Evolutionary conservation across 257 asterid genomes (phyloP).

Genomic region (Solanum microdontum): DNA sequence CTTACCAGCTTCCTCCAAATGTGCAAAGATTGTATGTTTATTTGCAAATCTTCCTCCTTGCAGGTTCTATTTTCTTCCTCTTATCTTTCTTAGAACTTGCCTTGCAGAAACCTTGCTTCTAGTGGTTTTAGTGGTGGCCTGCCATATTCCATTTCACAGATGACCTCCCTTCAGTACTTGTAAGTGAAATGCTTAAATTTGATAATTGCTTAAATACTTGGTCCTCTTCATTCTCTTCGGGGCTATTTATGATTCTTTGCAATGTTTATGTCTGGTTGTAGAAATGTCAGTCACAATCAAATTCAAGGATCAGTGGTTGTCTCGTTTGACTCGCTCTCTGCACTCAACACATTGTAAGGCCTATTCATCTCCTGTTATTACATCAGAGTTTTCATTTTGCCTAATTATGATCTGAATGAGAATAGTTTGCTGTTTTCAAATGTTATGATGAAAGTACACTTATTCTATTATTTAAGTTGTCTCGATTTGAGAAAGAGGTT

Average conservation of each 20-base stretch:
- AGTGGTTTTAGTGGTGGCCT: constrained; percentile 54
- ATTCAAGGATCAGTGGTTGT: constrained; percentile 50
- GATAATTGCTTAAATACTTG: background rate
- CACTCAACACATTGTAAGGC: constrained; percentile 77
- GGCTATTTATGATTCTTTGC: background rate
- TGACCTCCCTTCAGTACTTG: constrained; percentile 69
- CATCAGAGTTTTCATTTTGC: background rate
- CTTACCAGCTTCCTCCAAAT: constrained; percentile 72
- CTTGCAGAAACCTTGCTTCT: constrained; percentile 70
- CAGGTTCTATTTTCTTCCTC: background rate
- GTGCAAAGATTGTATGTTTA: constrained; percentile 61
- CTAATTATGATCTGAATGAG: background rate
- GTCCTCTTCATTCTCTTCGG: background rate
- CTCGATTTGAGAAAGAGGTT: background rate
- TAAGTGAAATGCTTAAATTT: constrained; percentile 28
- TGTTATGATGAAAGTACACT: background rate
- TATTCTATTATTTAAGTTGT: background rate
- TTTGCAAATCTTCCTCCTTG: background rate
- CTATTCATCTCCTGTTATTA: background rate
- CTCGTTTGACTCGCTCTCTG: constrained; percentile 42
- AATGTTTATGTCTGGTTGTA: constrained; percentile 15
- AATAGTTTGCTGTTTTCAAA: background rate
- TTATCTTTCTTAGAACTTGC: background rate
- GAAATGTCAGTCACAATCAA: constrained; percentile 67
- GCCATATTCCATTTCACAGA: constrained; percentile 63